Evolutionary conservation across 768 basidiomycete genomes (phyloP), one percentile per base, ranked within the genome.

Genomic region (Lepiota subincarnata): DNA sequence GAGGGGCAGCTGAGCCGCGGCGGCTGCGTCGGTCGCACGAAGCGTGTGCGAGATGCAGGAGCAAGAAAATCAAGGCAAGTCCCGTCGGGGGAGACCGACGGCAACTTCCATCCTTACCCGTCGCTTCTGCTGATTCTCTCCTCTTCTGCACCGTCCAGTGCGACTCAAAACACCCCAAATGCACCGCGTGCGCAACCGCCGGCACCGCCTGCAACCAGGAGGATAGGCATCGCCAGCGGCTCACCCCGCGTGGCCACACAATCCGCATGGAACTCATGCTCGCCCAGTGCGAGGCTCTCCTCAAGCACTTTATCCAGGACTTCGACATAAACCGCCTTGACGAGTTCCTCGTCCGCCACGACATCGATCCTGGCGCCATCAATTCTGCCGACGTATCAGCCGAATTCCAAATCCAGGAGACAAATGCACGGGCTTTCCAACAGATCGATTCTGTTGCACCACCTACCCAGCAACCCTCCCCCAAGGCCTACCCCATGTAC

Each of bases 1-100:
- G 71, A 35, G 69, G 79, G 14, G 72, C 83, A 39, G 78, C 84
- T 51, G 89, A 91, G 68, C 86, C 89, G 40, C 80, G 91, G 63
- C 81, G 90, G 51, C 79, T 93, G 63, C 78, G 91, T 62, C 83
- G 91, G 66, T 91, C 90, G 63, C 91, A 93, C 73, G 91, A 93
- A 73, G 90, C 91, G 58, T 93, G 91, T 76, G 86, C 91, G 59
- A 81, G 91, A 68, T 93, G 91, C 79, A 88, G 91, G 81, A 87
- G 85, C 76, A 92, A 93, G 83, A 93, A 93, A 87, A 93, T 93
- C 74, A 93, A 93, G 89, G 88, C 83, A 78, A 76, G 75, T 75
- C 72, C 75, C 77, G 76, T 74, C 83, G 83, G 82, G 77, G 69
- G 70, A 70, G 74, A 79, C 85, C 87, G 86, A 82, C 85, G 86